A percentile compares a stretch with the other conserved stretches of the same genome.
These are phyloP conservation scores for Leccinum boreale DNA, from an alignment of 768 basidiomycete species.

Conservation along the genomic window DNA sequence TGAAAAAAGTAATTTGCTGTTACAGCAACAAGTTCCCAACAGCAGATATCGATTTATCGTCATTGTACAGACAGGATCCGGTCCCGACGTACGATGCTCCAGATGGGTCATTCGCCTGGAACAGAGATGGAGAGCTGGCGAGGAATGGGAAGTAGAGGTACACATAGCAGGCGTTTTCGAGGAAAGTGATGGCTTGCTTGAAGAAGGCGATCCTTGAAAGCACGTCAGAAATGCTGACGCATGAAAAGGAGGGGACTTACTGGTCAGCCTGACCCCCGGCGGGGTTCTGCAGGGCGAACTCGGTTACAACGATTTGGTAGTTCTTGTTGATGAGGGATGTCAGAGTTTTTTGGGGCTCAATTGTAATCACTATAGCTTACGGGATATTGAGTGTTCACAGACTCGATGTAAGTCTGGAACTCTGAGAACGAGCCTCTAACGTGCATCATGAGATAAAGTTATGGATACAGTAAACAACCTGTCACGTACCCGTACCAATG, in stretches of 20 bases:
- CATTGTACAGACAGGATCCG: constrained; percentile 32
- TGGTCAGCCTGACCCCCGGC: constrained; percentile 29
- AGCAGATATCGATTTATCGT: constrained; percentile 26
- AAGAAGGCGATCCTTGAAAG: constrained; percentile 29
- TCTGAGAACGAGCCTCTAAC: constrained; percentile 22
- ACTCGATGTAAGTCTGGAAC: constrained; percentile 29
- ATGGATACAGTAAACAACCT: neutral
- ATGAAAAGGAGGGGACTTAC: constrained; percentile 15
- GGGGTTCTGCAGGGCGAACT: constrained; percentile 34
- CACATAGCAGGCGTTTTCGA: constrained; percentile 31
- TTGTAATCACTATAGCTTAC: constrained; percentile 8
- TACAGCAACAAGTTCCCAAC: constrained; percentile 26
- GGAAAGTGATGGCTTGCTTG: constrained; percentile 33
- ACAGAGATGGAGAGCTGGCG: constrained; percentile 30
- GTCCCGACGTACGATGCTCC: constrained; percentile 22
- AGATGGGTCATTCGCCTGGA: constrained; percentile 15
- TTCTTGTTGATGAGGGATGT: constrained; percentile 11
- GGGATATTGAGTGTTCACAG: constrained; percentile 27
- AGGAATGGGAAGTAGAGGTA: constrained; percentile 37
- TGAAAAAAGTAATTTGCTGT: neutral
- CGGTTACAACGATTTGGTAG: constrained; percentile 27
- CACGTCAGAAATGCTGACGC: neutral
- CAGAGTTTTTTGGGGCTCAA: neutral
- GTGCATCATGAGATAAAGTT: neutral
- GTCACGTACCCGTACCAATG: constrained; percentile 30